Evolutionary conservation across 345 rosid species (phyloP), one percentile per base, ranked within the genome.

Genomic region (Mallotus nudiflorus): DNA sequence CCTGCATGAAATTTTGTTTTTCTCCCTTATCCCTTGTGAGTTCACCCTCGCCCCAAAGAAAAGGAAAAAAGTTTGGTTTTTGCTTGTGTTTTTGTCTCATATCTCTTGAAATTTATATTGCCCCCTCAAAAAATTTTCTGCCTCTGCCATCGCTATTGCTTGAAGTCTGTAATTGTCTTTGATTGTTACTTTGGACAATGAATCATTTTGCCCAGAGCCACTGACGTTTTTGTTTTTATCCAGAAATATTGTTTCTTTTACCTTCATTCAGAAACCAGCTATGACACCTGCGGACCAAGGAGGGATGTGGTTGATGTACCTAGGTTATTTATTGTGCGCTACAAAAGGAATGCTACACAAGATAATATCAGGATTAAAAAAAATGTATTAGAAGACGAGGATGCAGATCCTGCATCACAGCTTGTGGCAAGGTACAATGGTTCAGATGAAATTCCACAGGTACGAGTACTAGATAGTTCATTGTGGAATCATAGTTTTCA

Each of bases 191-290:
- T 10, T 44, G 20, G 15, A 33, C 15, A 52, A 37, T 39, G 7
- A 22, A 0, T 51, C 8, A 33, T 10, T 9, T 22, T 35, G 12
- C 18, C 48, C 37, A 13, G 27, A 55, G 46, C 67, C 25, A 68
- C 67, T 73, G 48, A 69, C 62, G 0, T 11, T 62, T 5, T 51
- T 12, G 65, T 51, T 77, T 57, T 79, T 77, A 46, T 76, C 66
- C 91, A 91, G 97, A 88, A 83, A 82, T 94, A 87, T 70, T 94
- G 98, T 79, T 83, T 85, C 69, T 91, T 89, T 85, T 94, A 91
- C 79, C 87, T 94, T 66, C 88, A 88, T 70, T 85, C 87, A 6
- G 98, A 94, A 70, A 86, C 85, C 62, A 77, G 87, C 82, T 88
- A 85, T 82, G 96, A 91, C 62, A 89, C 97, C 8, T 94, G 98